Evolutionary conservation across 2,329 filamentous ascomycete species (phyloP), one percentile per base, ranked within the genome.

Genomic region (Diplodia seriata): DNA sequence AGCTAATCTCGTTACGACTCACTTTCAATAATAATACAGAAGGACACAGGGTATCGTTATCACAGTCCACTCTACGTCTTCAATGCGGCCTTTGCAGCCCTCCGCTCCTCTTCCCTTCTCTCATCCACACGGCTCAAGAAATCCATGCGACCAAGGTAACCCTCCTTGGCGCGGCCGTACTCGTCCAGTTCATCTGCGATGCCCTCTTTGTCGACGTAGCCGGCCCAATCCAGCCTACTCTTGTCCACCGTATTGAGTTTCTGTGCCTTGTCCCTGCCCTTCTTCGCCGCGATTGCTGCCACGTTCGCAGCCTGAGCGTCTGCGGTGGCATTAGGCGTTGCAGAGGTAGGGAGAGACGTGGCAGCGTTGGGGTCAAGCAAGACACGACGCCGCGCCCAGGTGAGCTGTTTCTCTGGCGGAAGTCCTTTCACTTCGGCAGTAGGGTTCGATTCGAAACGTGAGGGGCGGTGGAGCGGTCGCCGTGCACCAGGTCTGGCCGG

Each of bases 221-320:
- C 83, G 23, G 86, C 87, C 88, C 88, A 90, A 72, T 90, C 88
- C 73, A 89, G 79, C 65, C 87, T 84, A 36, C 85, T 88, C 76
- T 90, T 90, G 76, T 89, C 87, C 61, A 90, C 86, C 0, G 87
- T 89, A 71, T 88, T 90, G 78, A 90, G 84, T 73, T 89, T 89
- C 68, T 85, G 84, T 26, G 73, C 85, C 79, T 78, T 83, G 72
- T 74, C 81, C 14, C 40, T 47, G 73, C 72, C 8, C 72, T 72
- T 59, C 9, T 23, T 50, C 33, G 31, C 57, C 33, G 29, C 73
- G 73, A 38, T 4, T 1, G 47, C 69, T 75, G 73, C 69, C 73
- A 73, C n/a, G 72, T 74, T 69, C 73, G 71, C 18, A 76, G 63
- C 4, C 76, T 76, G 57, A 77, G 76, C 53, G 75, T 64, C 31